These are phyloP conservation scores for Elsinoe fawcettii DNA, from an alignment of 2,329 filamentous ascomycete genomes.

Conservation along the genomic window DNA sequence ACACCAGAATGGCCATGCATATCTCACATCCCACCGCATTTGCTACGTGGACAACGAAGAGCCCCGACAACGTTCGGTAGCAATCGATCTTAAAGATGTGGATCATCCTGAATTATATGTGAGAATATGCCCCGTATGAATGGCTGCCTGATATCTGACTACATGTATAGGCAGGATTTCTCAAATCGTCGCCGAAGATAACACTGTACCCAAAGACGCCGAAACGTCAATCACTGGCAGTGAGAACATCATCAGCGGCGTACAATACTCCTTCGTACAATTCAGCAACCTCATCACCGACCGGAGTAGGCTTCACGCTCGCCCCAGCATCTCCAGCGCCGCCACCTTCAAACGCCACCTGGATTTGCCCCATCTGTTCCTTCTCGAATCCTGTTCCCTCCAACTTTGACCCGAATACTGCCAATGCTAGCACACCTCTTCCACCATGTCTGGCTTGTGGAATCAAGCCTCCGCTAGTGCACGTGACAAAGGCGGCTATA, in stretches of 20 bases:
- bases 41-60: constrained; percentile 91
- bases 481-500: constrained; percentile 81
- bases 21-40: constrained; percentile 87
- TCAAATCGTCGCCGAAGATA: constrained; percentile 92
- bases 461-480: constrained; percentile 78
- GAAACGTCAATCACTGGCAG: constrained; percentile 56
- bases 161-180: constrained; percentile 63
- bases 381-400: constrained; percentile 88
- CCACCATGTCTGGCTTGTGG: constrained; percentile 88
- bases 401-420: constrained; percentile 82
- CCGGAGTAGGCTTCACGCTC: constrained; percentile 34
- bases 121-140: not conserved
- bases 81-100: constrained; percentile 81
- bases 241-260: constrained; percentile 44
- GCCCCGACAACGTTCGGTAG: constrained; percentile 74
- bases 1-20: constrained; percentile 92
- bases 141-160: not conserved
- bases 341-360: constrained; percentile 59
- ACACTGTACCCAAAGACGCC: constrained; percentile 75
- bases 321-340: constrained; percentile 38
- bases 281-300: constrained; percentile 41
- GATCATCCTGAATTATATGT: constrained; percentile 87
- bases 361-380: constrained; percentile 93
- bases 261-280: constrained; percentile 40
- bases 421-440: constrained; percentile 68